A percentile compares a stretch with the other conserved stretches of the same genome.
Conservation (phyloP, 345 rosid genomes). For the Ricinus communis region DNA sequence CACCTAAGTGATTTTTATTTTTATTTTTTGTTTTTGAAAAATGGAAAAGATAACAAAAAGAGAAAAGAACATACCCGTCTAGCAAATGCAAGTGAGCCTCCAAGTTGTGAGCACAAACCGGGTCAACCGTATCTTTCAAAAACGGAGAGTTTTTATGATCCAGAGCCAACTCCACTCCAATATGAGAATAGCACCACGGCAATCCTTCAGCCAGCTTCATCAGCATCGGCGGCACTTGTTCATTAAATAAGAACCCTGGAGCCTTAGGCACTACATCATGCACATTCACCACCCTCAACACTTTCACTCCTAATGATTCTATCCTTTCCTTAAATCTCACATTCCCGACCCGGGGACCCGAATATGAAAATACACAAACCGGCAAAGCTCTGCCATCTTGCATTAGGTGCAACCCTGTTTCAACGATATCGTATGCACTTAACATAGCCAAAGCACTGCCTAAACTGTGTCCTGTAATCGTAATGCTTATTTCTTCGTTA, state of each 20-base stretch:
- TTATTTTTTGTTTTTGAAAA: too few relatives aligned
- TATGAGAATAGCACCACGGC: conserved; percentile 85
- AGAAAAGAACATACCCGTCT: conserved; percentile 61
- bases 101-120: conserved; percentile 60
- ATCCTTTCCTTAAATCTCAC: conserved; percentile 60
- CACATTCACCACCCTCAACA: conserved; percentile 69
- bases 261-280: conserved; percentile 67
- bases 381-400: conserved; percentile 42
- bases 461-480: conserved; percentile 77
- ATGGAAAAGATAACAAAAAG: neutral
- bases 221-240: conserved; percentile 38
- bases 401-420: conserved; percentile 52
- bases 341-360: conserved; percentile 84
- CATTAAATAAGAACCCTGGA: conserved; percentile 76
- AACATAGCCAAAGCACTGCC: conserved; percentile 77
- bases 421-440: conserved; percentile 73
- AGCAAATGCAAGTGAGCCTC: conserved; percentile 79
- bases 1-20: too few relatives aligned
- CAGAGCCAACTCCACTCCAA: conserved; percentile 66
- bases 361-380: conserved; percentile 52
- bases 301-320: conserved; percentile 59
- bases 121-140: conserved; percentile 50
- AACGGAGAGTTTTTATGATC: conserved; percentile 74
- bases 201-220: conserved; percentile 51
- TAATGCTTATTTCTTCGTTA: conserved; percentile 60